Evolutionary conservation across 2,329 filamentous ascomycete genomes (phyloP).

Genomic region (Scolecobasidium constrictum): DNA sequence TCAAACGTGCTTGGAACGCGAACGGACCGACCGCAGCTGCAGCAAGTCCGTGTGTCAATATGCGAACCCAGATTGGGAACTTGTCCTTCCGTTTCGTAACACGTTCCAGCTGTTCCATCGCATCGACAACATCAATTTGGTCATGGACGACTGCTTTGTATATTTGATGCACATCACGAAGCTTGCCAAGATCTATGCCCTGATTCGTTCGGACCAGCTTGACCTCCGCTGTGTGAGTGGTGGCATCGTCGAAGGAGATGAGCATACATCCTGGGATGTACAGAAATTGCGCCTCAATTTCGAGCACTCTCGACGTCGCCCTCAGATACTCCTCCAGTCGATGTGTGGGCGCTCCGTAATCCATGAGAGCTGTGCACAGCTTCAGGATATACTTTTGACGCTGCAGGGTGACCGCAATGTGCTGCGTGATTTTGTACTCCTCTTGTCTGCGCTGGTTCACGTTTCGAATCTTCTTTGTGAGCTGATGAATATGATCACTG

Average conservation of each 20-base stretch:
- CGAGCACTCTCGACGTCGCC: conserved; percentile 79
- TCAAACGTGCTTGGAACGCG: conserved; percentile 63
- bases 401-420: conserved; percentile 59
- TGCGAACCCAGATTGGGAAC: conserved; percentile 35
- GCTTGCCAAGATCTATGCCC: conserved; percentile 62
- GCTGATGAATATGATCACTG: conserved; percentile 23
- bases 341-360: conserved; percentile 83
- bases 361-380: conserved; percentile 78
- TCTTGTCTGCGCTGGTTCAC: conserved; percentile 24
- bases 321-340: conserved; percentile 84
- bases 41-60: conserved; percentile 64
- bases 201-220: conserved; percentile 60
- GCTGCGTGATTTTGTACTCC: conserved; percentile 47
- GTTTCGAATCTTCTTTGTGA: conserved; percentile 14
- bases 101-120: conserved; percentile 49
- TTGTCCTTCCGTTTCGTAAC: conserved; percentile 50
- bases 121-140: conserved; percentile 60
- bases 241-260: conserved; percentile 70
- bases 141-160: conserved; percentile 80
- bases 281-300: conserved; percentile 80
- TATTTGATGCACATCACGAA: conserved; percentile 63
- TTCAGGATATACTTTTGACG: conserved; percentile 76
- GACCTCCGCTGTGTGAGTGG: conserved; percentile 69
- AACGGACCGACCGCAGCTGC: conserved; percentile 70
- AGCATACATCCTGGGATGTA: conserved; percentile 93